Base-by-base conservation (phyloP, 495 filamentous ascomycete genomes). In the Cenococcum geophilum region DNA sequence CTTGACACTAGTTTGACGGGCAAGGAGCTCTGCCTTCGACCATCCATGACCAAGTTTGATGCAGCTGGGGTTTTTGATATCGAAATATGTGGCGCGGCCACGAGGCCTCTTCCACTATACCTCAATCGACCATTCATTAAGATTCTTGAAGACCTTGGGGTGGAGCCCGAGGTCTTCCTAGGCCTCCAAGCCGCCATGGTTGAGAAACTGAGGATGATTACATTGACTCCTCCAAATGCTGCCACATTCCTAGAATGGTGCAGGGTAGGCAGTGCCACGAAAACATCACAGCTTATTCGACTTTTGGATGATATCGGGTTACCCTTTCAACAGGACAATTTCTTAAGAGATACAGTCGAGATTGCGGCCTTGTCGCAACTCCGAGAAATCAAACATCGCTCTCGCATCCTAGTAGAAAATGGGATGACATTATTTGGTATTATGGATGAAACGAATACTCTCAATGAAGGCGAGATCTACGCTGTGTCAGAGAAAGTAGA, bases 41-140 rank as follows among this genome's bases (percentile, higher is more conserved):
- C 75, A 0, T 89, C 85, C n/a, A 95, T 93, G 89, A 74, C 80
- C 53, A 95, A 95, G 65, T 93, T 92, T 65, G 63, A 75, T 23
- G 65, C 71, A 0, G 77, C 82, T 21, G 73, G 67, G 40, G 22
- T n/a, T 21, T 62, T 65, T 5, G 74, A 83, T 42, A 77, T 95
- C 4, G 90, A 92, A 61, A 89, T 95, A 57, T 93, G 89, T 66
- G 86, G 84, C 45, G 75, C 81, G 42, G 82, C 80, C 1, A 81
- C 79, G 22, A 82, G 77, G 45, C 86, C 86, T 0, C 78, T 92
- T 14, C 82, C 84, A 0, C 76, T 89, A 64, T 79, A 83, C 40
- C 79, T 95, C 1, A 92, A 92, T 68, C 82, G 84, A 1, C 87
- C 87, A 53, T 71, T 89, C 37, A 89, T 95, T 68, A 92, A 95